Conservation (phyloP, 306 rosid genomes). For the Inga leiocalycina region DNA sequence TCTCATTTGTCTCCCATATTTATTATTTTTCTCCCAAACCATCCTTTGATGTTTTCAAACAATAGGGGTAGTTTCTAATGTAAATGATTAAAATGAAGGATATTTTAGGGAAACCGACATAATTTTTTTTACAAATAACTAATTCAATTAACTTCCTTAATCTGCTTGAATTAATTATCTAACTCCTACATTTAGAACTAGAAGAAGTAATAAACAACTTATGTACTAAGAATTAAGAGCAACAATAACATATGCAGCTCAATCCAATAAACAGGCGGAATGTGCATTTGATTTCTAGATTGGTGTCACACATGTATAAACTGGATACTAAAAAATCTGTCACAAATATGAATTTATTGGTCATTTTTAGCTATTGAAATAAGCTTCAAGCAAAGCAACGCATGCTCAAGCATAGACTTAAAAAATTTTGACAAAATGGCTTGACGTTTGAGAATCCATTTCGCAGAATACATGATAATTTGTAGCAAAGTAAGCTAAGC, state of each 20-base stretch:
- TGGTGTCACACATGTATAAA: not conserved
- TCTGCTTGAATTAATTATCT: not conserved
- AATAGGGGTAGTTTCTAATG: not conserved
- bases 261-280: conserved; percentile 4
- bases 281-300: conserved; percentile 31
- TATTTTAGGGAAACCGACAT: not conserved
- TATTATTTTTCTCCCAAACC: not conserved
- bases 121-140: not conserved
- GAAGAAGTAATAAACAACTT: not conserved
- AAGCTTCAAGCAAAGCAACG: not conserved
- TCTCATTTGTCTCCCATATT: not conserved
- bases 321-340: not conserved
- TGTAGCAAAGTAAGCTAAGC: not conserved
- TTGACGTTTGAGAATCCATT: not conserved
- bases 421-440: not conserved
- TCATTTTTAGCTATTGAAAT: not conserved
- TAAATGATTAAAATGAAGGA: not conserved
- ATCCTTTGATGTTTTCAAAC: not conserved
- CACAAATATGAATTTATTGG: conserved; percentile 5
- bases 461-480: not conserved
- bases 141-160: not conserved
- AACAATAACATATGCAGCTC: conserved; percentile 27
- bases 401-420: not conserved
- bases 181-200: not conserved
- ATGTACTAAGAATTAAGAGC: conserved; percentile 27